Conservation (phyloP, 148 eudicot species). For the Pharnaceum exiguum region DNA sequence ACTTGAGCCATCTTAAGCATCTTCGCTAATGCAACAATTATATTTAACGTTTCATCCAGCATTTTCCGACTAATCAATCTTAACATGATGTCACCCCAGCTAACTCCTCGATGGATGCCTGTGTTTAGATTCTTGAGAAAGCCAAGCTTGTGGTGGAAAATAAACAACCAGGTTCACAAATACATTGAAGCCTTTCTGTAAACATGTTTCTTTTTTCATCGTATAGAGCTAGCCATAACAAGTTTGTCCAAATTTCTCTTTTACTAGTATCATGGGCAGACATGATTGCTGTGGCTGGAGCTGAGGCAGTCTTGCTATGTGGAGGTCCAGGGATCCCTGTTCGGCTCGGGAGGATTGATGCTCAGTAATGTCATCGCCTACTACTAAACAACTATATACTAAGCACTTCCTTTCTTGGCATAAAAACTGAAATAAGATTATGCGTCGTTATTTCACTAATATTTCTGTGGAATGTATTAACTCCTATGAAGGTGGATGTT, state of each 20-base stretch:
- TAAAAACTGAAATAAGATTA: too few relatives aligned
- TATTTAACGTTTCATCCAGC: constrained; percentile 4
- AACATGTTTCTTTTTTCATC: background rate
- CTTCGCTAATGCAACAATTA: too few relatives aligned
- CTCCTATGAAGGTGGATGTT: background rate
- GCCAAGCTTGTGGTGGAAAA: constrained; percentile 67
- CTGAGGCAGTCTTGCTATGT: constrained; percentile 82
- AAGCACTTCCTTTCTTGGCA: background rate
- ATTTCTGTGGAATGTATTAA: too few relatives aligned
- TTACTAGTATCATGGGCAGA: constrained; percentile 87
- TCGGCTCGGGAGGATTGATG: constrained; percentile 78
- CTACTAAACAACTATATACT: background rate
- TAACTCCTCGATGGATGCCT: constrained; percentile 44
- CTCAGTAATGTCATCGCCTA: constrained; percentile 41
- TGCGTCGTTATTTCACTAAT: too few relatives aligned
- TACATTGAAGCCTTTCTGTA: background rate
- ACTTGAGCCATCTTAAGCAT: background rate
- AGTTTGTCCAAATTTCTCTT: constrained; percentile 13
- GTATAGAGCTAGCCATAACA: constrained; percentile 9
- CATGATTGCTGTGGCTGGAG: constrained; percentile 89
- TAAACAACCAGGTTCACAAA: constrained; percentile 47
- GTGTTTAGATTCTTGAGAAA: constrained; percentile 77
- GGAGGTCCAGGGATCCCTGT: constrained; percentile 83
- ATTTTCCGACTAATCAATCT: constrained; percentile 20
- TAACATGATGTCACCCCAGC: constrained; percentile 24